Evolutionary conservation across 768 basidiomycete species (phyloP), one percentile per base, ranked within the genome.

Genomic region (Imleria badia): DNA sequence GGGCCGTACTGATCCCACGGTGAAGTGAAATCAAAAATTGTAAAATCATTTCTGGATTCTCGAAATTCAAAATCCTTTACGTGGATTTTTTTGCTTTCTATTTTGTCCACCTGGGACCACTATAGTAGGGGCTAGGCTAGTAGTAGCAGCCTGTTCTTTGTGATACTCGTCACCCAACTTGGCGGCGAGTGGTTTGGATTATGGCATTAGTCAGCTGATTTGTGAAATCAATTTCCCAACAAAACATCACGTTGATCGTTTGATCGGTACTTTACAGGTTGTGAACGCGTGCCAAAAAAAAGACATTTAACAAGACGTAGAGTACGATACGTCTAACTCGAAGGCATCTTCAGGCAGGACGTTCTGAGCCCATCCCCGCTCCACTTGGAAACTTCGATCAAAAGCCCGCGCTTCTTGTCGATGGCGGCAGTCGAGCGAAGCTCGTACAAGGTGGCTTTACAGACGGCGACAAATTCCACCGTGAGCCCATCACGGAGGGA

Each of bases 311-410:
- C 8, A 20, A 8, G 10, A 26, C 17, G 23, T 15, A n/a, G 6
- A 5, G 13, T 14, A 10, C 11, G 30, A 29, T 26, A 38, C 22
- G 35, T 47, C 69, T 66, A 83, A 59, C 73, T 84, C 19, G 82
- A 75, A 22, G 89, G 86, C 82, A 92, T 82, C 72, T 93, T 93
- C 63, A 93, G 72, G 65, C 88, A 91, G 34, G 82, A 80, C 19
- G 86, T 83, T 60, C 79, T 84, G 62, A 93, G 68, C 1, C 91
- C 91, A 68, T 94, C 91, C 4, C 91, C 91, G 56, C 88, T 89
- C 89, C 89, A 92, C 66, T 87, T 87, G 14, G 89, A 85, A 0
- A 90, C 89, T 56, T 91, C 85, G 14, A 89, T 60, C 29, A 93
- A 74, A 31, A 93, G 73, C 22, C 83, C 81, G 40, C 84, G 82